A percentile compares a stretch with the other conserved stretches of the same genome.
Evolutionary conservation across 257 asterid species (phyloP).

Genomic region (Mentha longifolia): DNA sequence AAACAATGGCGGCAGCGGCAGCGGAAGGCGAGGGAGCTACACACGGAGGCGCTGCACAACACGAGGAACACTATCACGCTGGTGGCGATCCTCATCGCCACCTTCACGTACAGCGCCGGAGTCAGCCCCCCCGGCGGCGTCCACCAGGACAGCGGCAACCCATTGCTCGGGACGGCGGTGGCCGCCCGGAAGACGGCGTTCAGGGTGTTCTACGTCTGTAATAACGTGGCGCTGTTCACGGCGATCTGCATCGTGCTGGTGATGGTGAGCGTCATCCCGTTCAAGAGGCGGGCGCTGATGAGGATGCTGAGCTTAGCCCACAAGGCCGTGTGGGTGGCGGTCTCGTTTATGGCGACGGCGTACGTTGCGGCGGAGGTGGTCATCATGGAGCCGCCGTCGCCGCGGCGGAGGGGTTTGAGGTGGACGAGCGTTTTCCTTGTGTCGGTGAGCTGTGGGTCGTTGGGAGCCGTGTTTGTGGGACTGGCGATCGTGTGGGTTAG

Average conservation of each 20-base stretch:
- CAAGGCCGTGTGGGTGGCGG: neutral
- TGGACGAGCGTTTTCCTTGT: conserved; percentile 10
- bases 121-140: conserved; percentile 23
- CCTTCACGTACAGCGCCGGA: conserved; percentile 2
- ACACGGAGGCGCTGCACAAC: conserved; percentile 8
- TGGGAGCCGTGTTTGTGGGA: conserved; percentile 5
- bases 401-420: neutral
- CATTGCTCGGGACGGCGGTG: conserved; percentile 16
- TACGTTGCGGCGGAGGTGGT: neutral
- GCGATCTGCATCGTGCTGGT: neutral
- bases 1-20: too few species aligned
- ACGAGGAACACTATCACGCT: conserved; percentile 15
- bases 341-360: conserved; percentile 13
- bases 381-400: neutral
- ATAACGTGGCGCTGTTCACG: conserved; percentile 9
- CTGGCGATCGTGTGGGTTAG: conserved; percentile 3
- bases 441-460: neutral
- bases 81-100: conserved; percentile 17
- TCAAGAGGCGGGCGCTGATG: neutral
- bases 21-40: neutral
- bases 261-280: conserved; percentile 5
- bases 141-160: neutral
- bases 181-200: neutral
- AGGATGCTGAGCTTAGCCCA: neutral
- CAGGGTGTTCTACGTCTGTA: conserved; percentile 11